phyloP scores from a whole-genome alignment of 352 stramenopile species.

The Globisporangium uncinulatum region DNA sequence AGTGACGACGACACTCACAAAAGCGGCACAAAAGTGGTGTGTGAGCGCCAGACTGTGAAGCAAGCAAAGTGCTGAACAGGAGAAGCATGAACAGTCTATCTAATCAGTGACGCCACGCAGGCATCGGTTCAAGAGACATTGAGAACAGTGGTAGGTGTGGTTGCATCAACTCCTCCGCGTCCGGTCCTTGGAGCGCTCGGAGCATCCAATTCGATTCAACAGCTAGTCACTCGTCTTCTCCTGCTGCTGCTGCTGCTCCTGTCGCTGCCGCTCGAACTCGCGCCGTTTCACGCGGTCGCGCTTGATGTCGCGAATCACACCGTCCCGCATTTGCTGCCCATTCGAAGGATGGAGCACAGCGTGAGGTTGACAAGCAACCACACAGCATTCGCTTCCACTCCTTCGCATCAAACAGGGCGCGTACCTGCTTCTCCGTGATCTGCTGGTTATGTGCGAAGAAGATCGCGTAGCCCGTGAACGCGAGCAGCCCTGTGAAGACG shows the following conservation, averaged over 20 bases:
- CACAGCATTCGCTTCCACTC: not conserved
- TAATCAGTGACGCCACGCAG: too few species aligned
- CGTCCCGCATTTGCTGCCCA: slow-evolving; percentile 56
- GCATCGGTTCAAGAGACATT: too few species aligned
- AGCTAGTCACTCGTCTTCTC: not conserved
- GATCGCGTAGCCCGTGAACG: slow-evolving; percentile 46
- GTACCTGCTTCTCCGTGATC: slow-evolving; percentile 60
- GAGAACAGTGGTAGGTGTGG: too few species aligned
- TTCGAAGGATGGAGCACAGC: not conserved
- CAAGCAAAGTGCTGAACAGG: too few species aligned
- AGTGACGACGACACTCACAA: too few species aligned
- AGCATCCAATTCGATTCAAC: too few species aligned
- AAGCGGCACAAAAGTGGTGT: too few species aligned
- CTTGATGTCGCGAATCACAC: slow-evolving; percentile 79
- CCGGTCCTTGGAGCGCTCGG: too few species aligned
- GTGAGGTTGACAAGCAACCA: not conserved
- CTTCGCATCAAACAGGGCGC: not conserved
- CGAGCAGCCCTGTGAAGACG: slow-evolving; percentile 36
- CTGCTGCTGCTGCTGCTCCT: slow-evolving; percentile 20
- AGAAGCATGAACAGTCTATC: too few species aligned
- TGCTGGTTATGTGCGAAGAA: slow-evolving; percentile 83
- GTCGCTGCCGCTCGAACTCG: slow-evolving; percentile 34
- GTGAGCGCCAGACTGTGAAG: too few species aligned
- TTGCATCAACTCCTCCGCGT: too few species aligned
- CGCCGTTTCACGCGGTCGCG: slow-evolving; percentile 52